Percentiles rank a stretch among this genome's conserved stretches.
These are phyloP conservation scores for Phytophthora constricta DNA, from an alignment of 352 stramenopile species.

Conservation along the genomic window DNA sequence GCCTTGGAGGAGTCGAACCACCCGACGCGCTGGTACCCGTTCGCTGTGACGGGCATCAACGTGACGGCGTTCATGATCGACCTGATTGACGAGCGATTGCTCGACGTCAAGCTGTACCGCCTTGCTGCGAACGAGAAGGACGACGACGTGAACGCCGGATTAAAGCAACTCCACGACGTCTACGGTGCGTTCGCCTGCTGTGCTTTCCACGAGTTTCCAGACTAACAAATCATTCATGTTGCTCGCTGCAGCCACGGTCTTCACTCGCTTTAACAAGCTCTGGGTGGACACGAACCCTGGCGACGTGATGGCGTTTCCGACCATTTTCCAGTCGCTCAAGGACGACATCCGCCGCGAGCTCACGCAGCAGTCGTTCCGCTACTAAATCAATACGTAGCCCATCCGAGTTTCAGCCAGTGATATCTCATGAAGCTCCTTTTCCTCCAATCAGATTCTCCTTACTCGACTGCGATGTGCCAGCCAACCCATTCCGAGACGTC, in stretches of 20 bases:
- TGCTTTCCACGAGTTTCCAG: not conserved
- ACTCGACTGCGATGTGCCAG: too few species aligned
- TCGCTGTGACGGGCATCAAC: conserved; percentile 88
- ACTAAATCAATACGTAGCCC: conserved; percentile 37
- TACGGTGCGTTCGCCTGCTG: conserved; percentile 57
- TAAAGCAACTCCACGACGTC: conserved; percentile 71
- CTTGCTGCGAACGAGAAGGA: conserved; percentile 30
- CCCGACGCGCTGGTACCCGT: conserved; percentile 86
- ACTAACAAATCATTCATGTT: conserved; percentile 7
- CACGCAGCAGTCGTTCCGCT: conserved; percentile 64
- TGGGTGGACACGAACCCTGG: conserved; percentile 85
- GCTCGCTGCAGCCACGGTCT: conserved; percentile 58
- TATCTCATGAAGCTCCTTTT: too few species aligned
- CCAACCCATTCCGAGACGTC: conserved; percentile 4
- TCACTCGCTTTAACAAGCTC: conserved; percentile 84
- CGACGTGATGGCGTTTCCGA: conserved; percentile 87
- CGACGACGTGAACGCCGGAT: conserved; percentile 42
- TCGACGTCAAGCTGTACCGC: conserved; percentile 80
- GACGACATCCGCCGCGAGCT: conserved; percentile 66
- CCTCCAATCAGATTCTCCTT: too few species aligned
- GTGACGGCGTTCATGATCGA: conserved; percentile 85
- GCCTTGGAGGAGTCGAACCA: conserved; percentile 85
- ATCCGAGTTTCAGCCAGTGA: too few species aligned
- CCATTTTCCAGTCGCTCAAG: conserved; percentile 86
- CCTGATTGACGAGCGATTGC: conserved; percentile 70